Base-by-base conservation (phyloP, 129 eudicot genomes). In the Logfia minima region DNA sequence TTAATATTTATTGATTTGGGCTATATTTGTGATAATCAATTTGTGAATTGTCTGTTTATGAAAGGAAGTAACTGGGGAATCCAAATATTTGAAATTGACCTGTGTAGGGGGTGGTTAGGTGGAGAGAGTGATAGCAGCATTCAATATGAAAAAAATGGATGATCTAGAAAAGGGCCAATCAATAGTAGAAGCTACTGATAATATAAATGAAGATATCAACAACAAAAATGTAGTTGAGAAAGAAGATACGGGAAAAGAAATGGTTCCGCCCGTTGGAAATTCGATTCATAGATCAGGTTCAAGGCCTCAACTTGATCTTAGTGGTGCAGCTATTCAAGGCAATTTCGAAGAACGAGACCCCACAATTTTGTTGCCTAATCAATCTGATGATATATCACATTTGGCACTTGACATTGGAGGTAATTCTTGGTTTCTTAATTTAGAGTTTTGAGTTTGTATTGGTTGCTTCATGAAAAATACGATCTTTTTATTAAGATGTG, bases 281-380 rank as follows among this genome's bases (percentile, higher is more conserved):
- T 84, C 97, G 0, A 91, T 94, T 70, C 93, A 89, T 82, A 65
- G 97, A 69, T 91, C 97, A 37, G 60, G 85, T 59, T 94, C 99
- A 13, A 74, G 99, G 60, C 99, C 99, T 0, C 99, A 87, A 77
- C 85, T 94, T 81, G 99, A 94, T 82, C 90, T 94, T 71, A 89
- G 87, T 78, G 92, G 96, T 3, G 99, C 99, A 8, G 99, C 99
- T 1, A 94, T 94, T 81, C 99, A 94, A 70, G 99, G 97, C 59
- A 94, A 94, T 84, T 94, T 91, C n/a, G 99, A 94, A 92, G 99
- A 94, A 72, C 82, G 74, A 79, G 94, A 94, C 28, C 99, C 99
- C 8, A 81, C 97, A 0, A 94, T 94, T 82, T 80, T 94, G 55
- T 86, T 94, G 86, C 99, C 99, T 53, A 94, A 94, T 87, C 99